Evolutionary conservation across 2,329 filamentous ascomycete genomes (phyloP).

Genomic region (Botrytis squamosa): DNA sequence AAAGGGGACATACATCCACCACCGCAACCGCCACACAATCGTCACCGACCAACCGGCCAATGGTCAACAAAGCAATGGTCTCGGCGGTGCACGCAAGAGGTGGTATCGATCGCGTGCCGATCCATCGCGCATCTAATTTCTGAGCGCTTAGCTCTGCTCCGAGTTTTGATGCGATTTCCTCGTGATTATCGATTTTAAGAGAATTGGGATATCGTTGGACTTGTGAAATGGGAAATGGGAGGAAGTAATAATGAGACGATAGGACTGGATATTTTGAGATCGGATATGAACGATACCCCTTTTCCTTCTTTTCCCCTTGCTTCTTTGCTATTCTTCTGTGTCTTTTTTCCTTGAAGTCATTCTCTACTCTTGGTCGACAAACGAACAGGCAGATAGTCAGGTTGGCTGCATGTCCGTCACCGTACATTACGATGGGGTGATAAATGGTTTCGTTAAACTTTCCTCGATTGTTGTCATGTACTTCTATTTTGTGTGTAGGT

Average conservation of each 20-base stretch:
- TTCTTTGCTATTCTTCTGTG: neutral
- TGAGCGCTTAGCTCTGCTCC: neutral
- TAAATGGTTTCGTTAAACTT: neutral
- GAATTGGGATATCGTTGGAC: neutral
- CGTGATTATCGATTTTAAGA: neutral
- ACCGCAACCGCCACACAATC: conserved; percentile 16
- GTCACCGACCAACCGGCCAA: neutral
- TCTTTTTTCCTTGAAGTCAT: neutral
- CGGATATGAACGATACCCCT: neutral
- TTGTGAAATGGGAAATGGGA: neutral
- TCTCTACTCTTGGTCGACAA: neutral
- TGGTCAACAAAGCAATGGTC: neutral
- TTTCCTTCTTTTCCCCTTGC: neutral
- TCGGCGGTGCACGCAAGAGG: conserved; percentile 9
- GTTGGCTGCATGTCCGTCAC: neutral
- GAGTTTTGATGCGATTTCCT: neutral
- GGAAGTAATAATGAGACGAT: neutral
- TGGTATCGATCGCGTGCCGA: conserved; percentile 22
- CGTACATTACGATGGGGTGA: neutral
- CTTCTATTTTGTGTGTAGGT: neutral
- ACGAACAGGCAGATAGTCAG: neutral
- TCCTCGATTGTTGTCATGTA: neutral
- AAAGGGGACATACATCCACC: conserved; percentile 22
- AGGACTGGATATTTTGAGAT: neutral
- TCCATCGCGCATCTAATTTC: neutral